Evolutionary conservation across 1,139 yeast genomes (phyloP).

Genomic region (Kazachstania sp.): DNA sequence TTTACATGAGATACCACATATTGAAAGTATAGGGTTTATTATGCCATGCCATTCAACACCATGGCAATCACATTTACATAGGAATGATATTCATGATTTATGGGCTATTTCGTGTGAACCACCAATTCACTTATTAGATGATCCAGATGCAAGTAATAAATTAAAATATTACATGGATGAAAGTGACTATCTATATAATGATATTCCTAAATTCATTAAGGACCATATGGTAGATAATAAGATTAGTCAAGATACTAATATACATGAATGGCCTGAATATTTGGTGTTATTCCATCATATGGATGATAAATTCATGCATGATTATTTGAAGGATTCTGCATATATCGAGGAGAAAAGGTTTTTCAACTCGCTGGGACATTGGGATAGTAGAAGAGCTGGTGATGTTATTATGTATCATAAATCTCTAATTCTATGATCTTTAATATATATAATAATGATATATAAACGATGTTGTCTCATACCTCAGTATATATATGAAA

Average conservation of each 20-base stretch:
- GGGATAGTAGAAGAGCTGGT: constrained; percentile 78
- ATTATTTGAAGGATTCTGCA: constrained; percentile 34
- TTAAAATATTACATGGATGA: constrained; percentile 61
- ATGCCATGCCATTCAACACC: constrained; percentile 98
- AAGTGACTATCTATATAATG: constrained; percentile 71
- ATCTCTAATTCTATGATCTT: no score
- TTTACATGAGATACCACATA: constrained; percentile 38
- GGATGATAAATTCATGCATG: constrained; percentile 36
- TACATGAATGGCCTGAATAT: constrained; percentile 60
- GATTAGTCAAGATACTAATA: constrained; percentile 11
- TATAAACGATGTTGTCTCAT: neutral
- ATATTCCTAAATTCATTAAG: constrained; percentile 50
- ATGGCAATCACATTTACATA: constrained; percentile 78
- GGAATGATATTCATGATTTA: constrained; percentile 38
- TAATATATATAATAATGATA: neutral
- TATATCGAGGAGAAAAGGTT: constrained; percentile 47
- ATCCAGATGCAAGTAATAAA: constrained; percentile 22
- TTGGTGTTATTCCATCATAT: constrained; percentile 64
- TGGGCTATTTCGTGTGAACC: constrained; percentile 94
- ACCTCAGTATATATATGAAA: no score
- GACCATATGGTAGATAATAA: constrained; percentile 19
- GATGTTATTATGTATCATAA: constrained; percentile 54
- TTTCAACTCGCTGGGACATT: constrained; percentile 77
- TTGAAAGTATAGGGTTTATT: constrained; percentile 59
- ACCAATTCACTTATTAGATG: constrained; percentile 44